Percentiles rank a stretch among this genome's conserved stretches.
phyloP scores from a whole-genome alignment of 164 flowering plant species.

The Tinospora cordifolia region DNA sequence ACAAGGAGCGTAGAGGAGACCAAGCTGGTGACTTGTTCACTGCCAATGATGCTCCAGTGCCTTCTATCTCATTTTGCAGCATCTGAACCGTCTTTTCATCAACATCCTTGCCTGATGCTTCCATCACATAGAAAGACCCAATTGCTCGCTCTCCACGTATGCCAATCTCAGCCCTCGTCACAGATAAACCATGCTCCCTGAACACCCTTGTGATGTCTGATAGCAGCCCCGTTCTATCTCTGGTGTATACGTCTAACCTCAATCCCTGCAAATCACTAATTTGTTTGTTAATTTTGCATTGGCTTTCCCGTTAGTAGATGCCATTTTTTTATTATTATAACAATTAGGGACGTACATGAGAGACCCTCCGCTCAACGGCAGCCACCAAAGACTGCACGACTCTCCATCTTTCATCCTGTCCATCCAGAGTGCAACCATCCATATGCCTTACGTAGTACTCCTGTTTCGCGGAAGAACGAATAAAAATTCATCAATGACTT shows the following conservation, averaged over 20 bases:
- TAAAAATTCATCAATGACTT: background rate
- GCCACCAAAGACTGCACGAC: constrained; percentile 60
- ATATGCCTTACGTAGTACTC: constrained; percentile 71
- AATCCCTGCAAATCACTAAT: constrained; percentile 46
- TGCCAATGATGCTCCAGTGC: constrained; percentile 22
- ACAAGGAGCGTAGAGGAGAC: constrained; percentile 10
- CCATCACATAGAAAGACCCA: constrained; percentile 67
- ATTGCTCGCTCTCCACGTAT: constrained; percentile 44
- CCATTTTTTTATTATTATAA: background rate
- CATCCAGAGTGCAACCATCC: constrained; percentile 55
- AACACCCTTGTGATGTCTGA: constrained; percentile 71
- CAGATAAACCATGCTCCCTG: constrained; percentile 69
- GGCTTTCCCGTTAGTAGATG: background rate
- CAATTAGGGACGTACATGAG: constrained; percentile 46
- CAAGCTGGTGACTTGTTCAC: constrained; percentile 24
- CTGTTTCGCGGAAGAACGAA: constrained; percentile 27
- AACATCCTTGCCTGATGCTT: constrained; percentile 47
- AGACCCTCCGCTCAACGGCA: constrained; percentile 68
- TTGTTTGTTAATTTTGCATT: background rate
- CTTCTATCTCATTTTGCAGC: constrained; percentile 52
- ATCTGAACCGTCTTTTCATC: constrained; percentile 34
- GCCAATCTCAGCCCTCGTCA: constrained; percentile 56
- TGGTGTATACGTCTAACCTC: constrained; percentile 59
- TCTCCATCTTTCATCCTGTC: constrained; percentile 43
- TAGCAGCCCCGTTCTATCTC: constrained; percentile 52